Evolutionary conservation across 208 protist genomes (phyloP).

Genomic region (Crithidia thermophila): DNA sequence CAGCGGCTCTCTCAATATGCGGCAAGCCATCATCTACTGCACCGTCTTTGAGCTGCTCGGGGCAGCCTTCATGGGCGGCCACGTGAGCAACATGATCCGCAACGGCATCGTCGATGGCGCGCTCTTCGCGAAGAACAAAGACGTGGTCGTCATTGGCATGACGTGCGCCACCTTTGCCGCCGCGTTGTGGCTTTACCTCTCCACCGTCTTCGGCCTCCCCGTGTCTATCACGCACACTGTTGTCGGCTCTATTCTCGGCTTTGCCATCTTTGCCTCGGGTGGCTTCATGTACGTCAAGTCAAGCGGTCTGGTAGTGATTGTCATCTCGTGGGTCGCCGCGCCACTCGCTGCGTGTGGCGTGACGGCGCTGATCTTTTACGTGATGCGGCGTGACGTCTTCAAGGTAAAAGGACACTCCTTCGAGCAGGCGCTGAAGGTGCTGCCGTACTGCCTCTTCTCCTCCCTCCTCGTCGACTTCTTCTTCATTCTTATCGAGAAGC

Average conservation of each 20-base stretch:
- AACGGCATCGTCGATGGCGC: constrained; percentile 68
- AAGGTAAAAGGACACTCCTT: constrained; percentile 67
- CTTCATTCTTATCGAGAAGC: constrained; percentile 79
- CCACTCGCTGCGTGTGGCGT: constrained; percentile 58
- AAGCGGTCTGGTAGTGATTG: constrained; percentile 61
- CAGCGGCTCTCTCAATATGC: constrained; percentile 83
- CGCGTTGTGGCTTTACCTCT: constrained; percentile 81
- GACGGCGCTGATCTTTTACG: constrained; percentile 67
- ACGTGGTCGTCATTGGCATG: constrained; percentile 80
- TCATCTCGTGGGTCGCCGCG: constrained; percentile 75
- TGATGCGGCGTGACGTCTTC: constrained; percentile 64
- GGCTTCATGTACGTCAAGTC: constrained; percentile 58
- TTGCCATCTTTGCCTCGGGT: constrained; percentile 59
- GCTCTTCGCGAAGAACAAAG: constrained; percentile 67
- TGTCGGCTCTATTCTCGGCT: constrained; percentile 77
- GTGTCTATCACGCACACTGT: constrained; percentile 89
- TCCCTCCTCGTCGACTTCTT: constrained; percentile 73
- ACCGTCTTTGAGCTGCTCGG: constrained; percentile 83
- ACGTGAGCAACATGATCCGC: constrained; percentile 77
- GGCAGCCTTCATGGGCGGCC: constrained; percentile 83
- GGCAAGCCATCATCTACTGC: constrained; percentile 80
- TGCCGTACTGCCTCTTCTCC: constrained; percentile 72
- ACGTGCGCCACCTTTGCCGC: constrained; percentile 69
- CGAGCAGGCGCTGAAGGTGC: constrained; percentile 45
- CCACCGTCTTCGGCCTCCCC: constrained; percentile 76